Evolutionary conservation across 164 flowering plant genomes (phyloP).

Genomic region (Houttuynia cordata): DNA sequence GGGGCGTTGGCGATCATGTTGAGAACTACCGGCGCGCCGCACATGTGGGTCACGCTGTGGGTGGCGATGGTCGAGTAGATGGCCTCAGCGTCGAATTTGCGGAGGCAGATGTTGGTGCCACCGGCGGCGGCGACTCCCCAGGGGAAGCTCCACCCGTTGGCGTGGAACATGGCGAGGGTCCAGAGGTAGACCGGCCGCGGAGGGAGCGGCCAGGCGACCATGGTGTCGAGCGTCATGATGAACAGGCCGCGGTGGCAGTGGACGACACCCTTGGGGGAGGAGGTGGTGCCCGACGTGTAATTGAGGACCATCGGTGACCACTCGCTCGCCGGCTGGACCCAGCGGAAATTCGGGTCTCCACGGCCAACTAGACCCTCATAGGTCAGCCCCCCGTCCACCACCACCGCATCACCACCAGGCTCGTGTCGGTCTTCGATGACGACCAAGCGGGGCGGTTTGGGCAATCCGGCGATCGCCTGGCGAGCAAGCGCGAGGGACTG

Average conservation of each 20-base stretch:
- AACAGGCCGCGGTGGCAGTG: slow-evolving; percentile 39
- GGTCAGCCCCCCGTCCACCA: background rate
- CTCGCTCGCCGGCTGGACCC: slow-evolving; percentile 31
- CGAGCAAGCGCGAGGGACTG: slow-evolving; percentile 10
- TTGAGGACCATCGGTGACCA: slow-evolving; percentile 38
- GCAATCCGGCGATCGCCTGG: slow-evolving; percentile 18
- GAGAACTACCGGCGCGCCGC: slow-evolving; percentile 48
- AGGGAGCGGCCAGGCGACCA: slow-evolving; percentile 26
- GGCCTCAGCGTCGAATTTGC: slow-evolving; percentile 23
- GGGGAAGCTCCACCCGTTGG: slow-evolving; percentile 45
- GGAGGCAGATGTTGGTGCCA: slow-evolving; percentile 43
- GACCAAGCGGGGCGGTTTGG: slow-evolving; percentile 12
- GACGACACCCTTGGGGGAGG: slow-evolving; percentile 47
- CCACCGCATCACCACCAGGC: background rate
- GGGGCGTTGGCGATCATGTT: slow-evolving; percentile 34
- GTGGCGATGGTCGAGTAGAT: slow-evolving; percentile 10
- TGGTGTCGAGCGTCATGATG: slow-evolving; percentile 17
- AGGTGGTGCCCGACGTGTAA: slow-evolving; percentile 53
- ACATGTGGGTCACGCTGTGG: slow-evolving; percentile 42
- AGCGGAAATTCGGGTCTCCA: slow-evolving; percentile 28
- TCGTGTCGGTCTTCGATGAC: slow-evolving; percentile 16
- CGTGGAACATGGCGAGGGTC: slow-evolving; percentile 55
- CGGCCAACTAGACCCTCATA: slow-evolving; percentile 22
- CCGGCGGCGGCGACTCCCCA: slow-evolving; percentile 52
- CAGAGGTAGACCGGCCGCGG: slow-evolving; percentile 34